Base-by-base conservation (phyloP, 2,329 filamentous ascomycete genomes). In the Colletotrichum cuscutae region DNA sequence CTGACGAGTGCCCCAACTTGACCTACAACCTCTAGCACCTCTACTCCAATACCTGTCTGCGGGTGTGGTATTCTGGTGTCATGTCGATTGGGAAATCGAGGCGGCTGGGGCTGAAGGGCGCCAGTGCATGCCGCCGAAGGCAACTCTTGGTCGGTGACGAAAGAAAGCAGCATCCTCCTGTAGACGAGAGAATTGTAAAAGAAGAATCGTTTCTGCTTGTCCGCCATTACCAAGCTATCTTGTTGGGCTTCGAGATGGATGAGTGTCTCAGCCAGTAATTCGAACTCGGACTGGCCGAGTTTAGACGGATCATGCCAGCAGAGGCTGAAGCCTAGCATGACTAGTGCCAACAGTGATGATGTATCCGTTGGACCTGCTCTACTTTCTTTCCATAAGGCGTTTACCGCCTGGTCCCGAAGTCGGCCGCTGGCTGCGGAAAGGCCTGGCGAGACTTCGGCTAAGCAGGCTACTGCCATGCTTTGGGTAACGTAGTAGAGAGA, bases 291-390 rank as follows among this genome's bases (percentile, higher is more conserved):
- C 6, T 74, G 69, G 11, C 89, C 89, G 5, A 91, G 82, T 62
- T 88, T 87, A 52, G 81, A 84, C 19, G 87, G 84, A 58, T 90
- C 85, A 68, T 91, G 89, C 89, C 89, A 91, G 46, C 87, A 87
- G 5, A 89, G 89, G 1, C 88, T 89, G 68, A 89, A 86, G 3
- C 89, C 89, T 0, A 91, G 84, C 76, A 91, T 85, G 53, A 91
- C 84, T 35, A 91, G 81, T 4, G 87, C 88, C n/a, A 91, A 77
- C 11, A 91, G 82, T 0, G 88, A 86, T 66, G 87, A 88, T 52
- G 89, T 89, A 22, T 89, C 84, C 71, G 88, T 81, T 35, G 81
- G 78, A 4, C 78, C 56, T 61, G 89, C 86, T 15, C 84, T 82
- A 15, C 86, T 84, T 7, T 89, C 82, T n/a, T 85, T 85, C 22